Evolutionary conservation across 257 asterid genomes (phyloP), one percentile per base, ranked within the genome.

Genomic region (Solanum lycopersicoides): DNA sequence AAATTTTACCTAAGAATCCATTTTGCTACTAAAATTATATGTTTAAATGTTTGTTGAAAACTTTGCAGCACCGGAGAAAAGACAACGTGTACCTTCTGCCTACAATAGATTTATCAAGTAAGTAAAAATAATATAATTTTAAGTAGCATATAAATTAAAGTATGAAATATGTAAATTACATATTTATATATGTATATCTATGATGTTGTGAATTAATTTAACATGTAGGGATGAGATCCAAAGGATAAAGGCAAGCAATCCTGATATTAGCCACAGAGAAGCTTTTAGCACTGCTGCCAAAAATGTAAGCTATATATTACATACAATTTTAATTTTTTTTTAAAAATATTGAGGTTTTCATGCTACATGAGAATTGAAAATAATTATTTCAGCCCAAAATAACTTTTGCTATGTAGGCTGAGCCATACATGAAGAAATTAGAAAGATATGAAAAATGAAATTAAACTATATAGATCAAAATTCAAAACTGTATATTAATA

Each of bases 271-370:
- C 91, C 99, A 96, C 90, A 91, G 99, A 42, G 97, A 96, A 92
- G 99, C 99, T 72, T 96, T 96, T 56, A 95, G 99, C 91, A 94
- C 98, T 12, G 99, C 99, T 68, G 99, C 99, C 21, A 96, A 96
- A 87, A 96, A 95, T 83, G 99, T 94, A 91, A 93, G 99, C 88
- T 7, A 37, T 45, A 45, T 9, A 37, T 45, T 15, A n/a, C 41
- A 15, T 25, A 79, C 34, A 44, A n/a, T n/a, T 42, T 9, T 13
- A 12, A 4, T n/a, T 28, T 28, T 28, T 28, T 28, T 28, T 28
- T 28, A 47, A 47, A 13, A 5, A 1, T 3, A 0, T 7, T 8
- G 28, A 60, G 6, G 21, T 59, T 59, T 59, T 59, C 28, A 59
- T 59, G 12, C 12, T 59, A 59, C 25, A 21, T 21, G 68, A 35